A percentile compares a stretch with the other conserved stretches of the same genome.
phyloP scores from a whole-genome alignment of 306 rosid genomes.

The Gleditsia sinensis region DNA sequence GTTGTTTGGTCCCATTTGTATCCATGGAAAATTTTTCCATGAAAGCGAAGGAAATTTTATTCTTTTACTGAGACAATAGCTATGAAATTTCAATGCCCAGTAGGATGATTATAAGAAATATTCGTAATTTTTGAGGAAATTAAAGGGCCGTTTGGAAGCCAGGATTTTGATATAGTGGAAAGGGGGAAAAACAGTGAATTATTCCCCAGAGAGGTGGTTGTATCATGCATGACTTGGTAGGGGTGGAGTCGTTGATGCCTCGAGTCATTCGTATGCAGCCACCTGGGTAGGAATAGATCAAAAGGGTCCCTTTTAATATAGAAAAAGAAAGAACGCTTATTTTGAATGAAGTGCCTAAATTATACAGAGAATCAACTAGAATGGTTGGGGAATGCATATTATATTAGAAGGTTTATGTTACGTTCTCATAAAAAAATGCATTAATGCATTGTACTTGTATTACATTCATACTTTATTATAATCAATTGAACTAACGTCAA shows the following conservation, averaged over 20 bases:
- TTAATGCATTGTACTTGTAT: neutral
- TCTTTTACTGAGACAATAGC: neutral
- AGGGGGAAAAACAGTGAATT: neutral
- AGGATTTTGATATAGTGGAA: neutral
- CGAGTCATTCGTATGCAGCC: neutral
- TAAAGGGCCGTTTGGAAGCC: neutral
- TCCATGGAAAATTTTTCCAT: neutral
- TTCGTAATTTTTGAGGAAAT: neutral
- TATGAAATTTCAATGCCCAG: neutral
- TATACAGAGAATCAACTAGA: neutral
- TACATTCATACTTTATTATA: neutral
- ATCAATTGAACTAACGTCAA: neutral
- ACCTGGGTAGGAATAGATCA: conserved; percentile 6
- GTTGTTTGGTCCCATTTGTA: neutral
- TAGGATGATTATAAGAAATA: no score
- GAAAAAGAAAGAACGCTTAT: neutral
- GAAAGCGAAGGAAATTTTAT: neutral
- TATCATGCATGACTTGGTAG: neutral
- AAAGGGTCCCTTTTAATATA: neutral
- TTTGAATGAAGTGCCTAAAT: neutral
- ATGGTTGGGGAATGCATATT: neutral
- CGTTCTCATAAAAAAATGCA: neutral
- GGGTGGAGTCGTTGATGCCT: conserved; percentile 3
- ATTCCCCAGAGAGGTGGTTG: neutral
- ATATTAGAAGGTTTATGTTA: neutral